phyloP scores from a whole-genome alignment of 164 flowering plant species.

The Santalum album region DNA sequence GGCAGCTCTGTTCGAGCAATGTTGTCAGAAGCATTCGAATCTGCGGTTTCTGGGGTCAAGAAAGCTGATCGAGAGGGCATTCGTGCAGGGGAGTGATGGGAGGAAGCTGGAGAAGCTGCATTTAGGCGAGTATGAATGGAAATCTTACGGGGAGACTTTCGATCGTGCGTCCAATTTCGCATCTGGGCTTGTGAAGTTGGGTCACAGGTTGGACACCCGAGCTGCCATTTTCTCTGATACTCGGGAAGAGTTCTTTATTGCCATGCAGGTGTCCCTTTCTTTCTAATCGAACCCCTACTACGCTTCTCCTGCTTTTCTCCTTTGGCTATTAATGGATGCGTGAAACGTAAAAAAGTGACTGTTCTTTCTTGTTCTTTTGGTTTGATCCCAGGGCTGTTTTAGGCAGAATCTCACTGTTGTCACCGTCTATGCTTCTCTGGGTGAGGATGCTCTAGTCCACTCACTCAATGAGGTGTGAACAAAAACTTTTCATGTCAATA shows the following conservation, averaged over 20 bases:
- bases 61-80: slow-evolving; percentile 44
- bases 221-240: slow-evolving; percentile 83
- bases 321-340: too few relatives aligned
- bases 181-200: slow-evolving; percentile 71
- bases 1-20: slow-evolving; percentile 82
- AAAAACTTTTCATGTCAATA: too few relatives aligned
- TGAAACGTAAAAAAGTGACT: background rate
- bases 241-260: slow-evolving; percentile 79
- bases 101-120: slow-evolving; percentile 90
- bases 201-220: slow-evolving; percentile 49
- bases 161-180: slow-evolving; percentile 68
- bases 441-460: slow-evolving; percentile 84
- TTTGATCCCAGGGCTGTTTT: slow-evolving; percentile 65
- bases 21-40: slow-evolving; percentile 49
- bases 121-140: slow-evolving; percentile 83
- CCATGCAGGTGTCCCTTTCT: slow-evolving; percentile 88
- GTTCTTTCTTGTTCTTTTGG: background rate
- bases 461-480: slow-evolving; percentile 85
- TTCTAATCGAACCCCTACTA: too few relatives aligned
- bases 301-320: too few relatives aligned
- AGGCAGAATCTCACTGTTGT: slow-evolving; percentile 77
- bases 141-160: slow-evolving; percentile 51
- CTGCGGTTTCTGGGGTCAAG: slow-evolving; percentile 64
- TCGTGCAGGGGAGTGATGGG: slow-evolving; percentile 58
- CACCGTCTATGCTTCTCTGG: slow-evolving; percentile 87